Evolutionary conservation across 257 asterid genomes (phyloP).

Genomic region (Mitragyna speciosa): DNA sequence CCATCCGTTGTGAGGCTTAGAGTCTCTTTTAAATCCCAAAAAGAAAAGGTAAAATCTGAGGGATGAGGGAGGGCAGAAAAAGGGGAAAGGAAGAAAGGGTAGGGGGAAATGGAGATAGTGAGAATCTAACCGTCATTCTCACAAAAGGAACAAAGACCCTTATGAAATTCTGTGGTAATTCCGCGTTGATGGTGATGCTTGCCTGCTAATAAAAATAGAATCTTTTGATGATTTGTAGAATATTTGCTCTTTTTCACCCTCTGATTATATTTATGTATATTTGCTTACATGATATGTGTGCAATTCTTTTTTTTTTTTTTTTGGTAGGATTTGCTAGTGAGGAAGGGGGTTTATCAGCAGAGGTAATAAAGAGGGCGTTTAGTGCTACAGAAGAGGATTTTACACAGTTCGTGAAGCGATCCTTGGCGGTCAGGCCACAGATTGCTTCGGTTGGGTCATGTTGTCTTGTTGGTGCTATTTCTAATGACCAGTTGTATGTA

Average conservation of each 20-base stretch:
- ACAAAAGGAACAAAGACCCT: too few species aligned
- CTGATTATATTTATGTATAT: not conserved
- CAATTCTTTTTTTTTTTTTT: not conserved
- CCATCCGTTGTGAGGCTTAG: too few species aligned
- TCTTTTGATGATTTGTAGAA: not conserved
- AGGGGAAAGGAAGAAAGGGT: too few species aligned
- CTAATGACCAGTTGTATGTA: conserved; percentile 65
- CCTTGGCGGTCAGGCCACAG: conserved; percentile 63
- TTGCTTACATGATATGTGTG: not conserved
- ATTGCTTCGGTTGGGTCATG: conserved; percentile 92
- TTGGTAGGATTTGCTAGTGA: conserved; percentile 82
- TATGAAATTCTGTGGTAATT: too few species aligned
- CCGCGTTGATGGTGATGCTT: too few species aligned
- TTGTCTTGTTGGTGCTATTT: conserved; percentile 85
- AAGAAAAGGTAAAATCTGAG: too few species aligned
- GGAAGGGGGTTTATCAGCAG: conserved; percentile 83
- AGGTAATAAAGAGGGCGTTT: conserved; percentile 82
- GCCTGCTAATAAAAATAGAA: too few species aligned
- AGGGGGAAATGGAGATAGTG: too few species aligned
- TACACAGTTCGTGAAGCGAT: conserved; percentile 65
- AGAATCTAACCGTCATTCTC: not conserved
- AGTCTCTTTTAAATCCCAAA: too few species aligned
- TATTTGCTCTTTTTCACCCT: not conserved
- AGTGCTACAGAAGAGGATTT: conserved; percentile 90
- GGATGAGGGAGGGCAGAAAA: too few species aligned